Conservation (phyloP, 2,329 filamentous ascomycete genomes). For the Botrytis squamosa region DNA sequence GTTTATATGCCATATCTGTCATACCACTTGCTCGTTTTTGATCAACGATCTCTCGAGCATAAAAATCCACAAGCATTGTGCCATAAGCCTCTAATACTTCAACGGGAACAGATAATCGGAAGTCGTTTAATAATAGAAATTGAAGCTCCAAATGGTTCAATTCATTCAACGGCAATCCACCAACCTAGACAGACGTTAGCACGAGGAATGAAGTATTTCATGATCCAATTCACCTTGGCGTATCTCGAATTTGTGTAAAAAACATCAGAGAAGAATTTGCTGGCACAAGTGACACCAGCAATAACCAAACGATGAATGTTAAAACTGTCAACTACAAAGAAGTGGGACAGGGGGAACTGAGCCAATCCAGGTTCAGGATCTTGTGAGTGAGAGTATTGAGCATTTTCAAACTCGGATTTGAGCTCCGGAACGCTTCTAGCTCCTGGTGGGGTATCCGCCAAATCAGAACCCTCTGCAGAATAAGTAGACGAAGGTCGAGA, state of each 20-base stretch:
- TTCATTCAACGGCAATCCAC: conserved; percentile 85
- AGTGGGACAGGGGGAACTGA: conserved; percentile 54
- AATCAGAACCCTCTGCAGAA: conserved; percentile 37
- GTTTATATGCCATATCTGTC: conserved; percentile 33
- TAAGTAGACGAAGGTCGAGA: conserved; percentile 35
- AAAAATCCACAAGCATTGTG: conserved; percentile 98
- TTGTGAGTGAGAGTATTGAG: conserved; percentile 35
- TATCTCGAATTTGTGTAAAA: conserved; percentile 99
- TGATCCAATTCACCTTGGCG: conserved; percentile 70
- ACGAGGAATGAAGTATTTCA: neutral
- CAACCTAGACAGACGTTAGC: conserved; percentile 61
- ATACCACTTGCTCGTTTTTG: conserved; percentile 44
- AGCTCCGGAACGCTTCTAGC: conserved; percentile 36
- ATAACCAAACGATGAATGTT: conserved; percentile 98
- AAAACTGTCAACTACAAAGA: conserved; percentile 97
- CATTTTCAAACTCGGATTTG: conserved; percentile 32
- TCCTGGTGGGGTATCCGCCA: conserved; percentile 35
- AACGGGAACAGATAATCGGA: conserved; percentile 85
- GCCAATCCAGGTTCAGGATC: conserved; percentile 28
- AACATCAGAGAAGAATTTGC: conserved; percentile 98
- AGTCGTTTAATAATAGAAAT: conserved; percentile 93
- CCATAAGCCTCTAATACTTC: conserved; percentile 97
- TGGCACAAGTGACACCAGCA: conserved; percentile 94
- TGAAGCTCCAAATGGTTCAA: conserved; percentile 95
- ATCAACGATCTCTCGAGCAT: conserved; percentile 82